Evolutionary conservation across 345 rosid species (phyloP), one percentile per base, ranked within the genome.

Genomic region (Eucalyptus decipiens): DNA sequence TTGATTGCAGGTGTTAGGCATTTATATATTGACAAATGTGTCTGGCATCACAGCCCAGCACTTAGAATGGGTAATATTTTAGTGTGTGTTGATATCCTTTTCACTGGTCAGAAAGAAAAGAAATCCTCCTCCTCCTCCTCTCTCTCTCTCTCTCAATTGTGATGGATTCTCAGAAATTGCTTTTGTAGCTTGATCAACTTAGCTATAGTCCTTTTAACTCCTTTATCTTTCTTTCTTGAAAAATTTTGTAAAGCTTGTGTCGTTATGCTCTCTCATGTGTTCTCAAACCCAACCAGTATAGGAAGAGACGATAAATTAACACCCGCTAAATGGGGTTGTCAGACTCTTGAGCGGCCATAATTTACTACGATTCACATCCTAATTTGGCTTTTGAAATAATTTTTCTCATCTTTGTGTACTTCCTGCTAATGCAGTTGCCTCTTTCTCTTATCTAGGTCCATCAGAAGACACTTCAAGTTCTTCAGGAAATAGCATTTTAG

Each of bases 11-110:
- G 99, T 97, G 15, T 86, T 97, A 88, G 99, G 99, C n/a, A n/a
- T n/a, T n/a, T 87, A 94, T 97, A 92, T 98, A 97, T 72, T 90
- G n/a, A n/a, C n/a, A n/a, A n/a, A 94, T 89, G 95, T 89, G 86
- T 93, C 99, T 3, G 98, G 99, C 51, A 94, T 97, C 89, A 97
- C 98, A 3, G 99, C 98, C 90, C 99, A 97, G 88, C 99, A 97
- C 93, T 93, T 97, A 34, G 99, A 97, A 94, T 97, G 98, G 98
- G 99, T 97, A 91, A 89, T 89, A 89, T 60, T 91, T 81, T 51
- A 37, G 47, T 23, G 16, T n/a, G n/a, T 89, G 85, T 87, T 30
- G 56, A 87, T 49, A 86, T 86, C 54, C 40, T 49, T 90, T 87
- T 52, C 37, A 13, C 50, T 65, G 24, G 48, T 54, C 32, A 72